A percentile compares a stretch with the other conserved stretches of the same genome.
phyloP scores from a whole-genome alignment of 768 basidiomycete species.

The Leccinellum luteum region DNA sequence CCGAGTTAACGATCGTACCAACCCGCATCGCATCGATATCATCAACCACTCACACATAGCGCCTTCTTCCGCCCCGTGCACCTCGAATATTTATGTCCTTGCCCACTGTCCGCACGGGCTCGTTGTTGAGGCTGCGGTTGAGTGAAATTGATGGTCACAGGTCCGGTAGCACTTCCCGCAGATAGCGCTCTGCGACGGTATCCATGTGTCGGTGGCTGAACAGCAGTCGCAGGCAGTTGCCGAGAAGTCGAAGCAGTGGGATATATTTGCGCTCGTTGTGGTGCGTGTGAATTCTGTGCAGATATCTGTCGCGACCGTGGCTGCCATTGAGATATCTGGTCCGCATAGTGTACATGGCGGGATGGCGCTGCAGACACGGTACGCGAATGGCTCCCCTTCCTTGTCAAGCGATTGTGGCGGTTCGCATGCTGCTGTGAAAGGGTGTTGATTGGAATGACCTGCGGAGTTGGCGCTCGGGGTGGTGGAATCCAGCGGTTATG shows the following conservation, averaged over 20 bases:
- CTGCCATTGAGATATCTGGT: conserved; percentile 5
- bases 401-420: not conserved
- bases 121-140: conserved; percentile 8
- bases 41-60: conserved; percentile 34
- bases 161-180: conserved; percentile 10
- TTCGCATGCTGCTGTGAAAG: conserved; percentile 9
- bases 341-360: conserved; percentile 28
- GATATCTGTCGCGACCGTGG: conserved; percentile 11
- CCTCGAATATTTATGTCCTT: conserved; percentile 42
- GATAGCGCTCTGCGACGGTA: conserved; percentile 24
- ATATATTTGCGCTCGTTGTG: not conserved
- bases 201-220: conserved; percentile 7
- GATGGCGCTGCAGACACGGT: conserved; percentile 16
- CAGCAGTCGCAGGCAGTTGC: not conserved
- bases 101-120: conserved; percentile 5
- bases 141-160: not conserved
- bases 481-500: not conserved
- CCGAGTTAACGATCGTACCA: not conserved
- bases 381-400: conserved; percentile 2
- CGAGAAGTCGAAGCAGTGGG: conserved; percentile 5
- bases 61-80: conserved; percentile 55
- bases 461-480: conserved; percentile 4
- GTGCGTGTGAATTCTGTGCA: conserved; percentile 2
- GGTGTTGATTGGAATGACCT: not conserved
- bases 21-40: not conserved